These are phyloP conservation scores for Colletotrichum karsti DNA, from an alignment of 2,329 filamentous ascomycete species.

Conservation along the genomic window DNA sequence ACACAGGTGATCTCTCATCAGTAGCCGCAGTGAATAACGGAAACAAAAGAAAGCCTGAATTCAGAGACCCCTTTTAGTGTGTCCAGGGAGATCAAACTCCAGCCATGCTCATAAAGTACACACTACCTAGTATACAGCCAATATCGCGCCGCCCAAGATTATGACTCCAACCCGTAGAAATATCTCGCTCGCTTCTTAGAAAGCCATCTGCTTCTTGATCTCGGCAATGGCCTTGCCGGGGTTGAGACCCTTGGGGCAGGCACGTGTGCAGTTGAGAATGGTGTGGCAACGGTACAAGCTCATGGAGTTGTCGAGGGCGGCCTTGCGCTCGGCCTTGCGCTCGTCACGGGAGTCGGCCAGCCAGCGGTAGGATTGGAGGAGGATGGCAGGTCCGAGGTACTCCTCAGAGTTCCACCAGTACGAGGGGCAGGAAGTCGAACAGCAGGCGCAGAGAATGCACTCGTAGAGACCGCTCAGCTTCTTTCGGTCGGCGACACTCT, in stretches of 20 bases:
- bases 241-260: conserved; percentile 98
- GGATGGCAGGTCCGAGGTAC: conserved; percentile 95
- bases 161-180: conserved; percentile 24
- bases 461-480: conserved; percentile 99
- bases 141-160: conserved; percentile 29
- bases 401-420: conserved; percentile 99
- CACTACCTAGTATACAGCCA: conserved; percentile 30
- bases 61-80: conserved; percentile 28
- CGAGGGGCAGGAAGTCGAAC: conserved; percentile 98
- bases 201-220: conserved; percentile 97
- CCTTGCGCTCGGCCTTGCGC: conserved; percentile 86
- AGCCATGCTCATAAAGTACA: conserved; percentile 18
- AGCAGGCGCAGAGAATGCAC: conserved; percentile 99
- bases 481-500: conserved; percentile 89
- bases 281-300: conserved; percentile 99
- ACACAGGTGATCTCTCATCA: conserved; percentile 5
- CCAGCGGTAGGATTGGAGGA: conserved; percentile 98
- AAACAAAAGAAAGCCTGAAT: conserved; percentile 29
- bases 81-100: conserved; percentile 28
- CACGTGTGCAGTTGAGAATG: conserved; percentile 97
- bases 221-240: conserved; percentile 94
- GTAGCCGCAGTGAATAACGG: conserved; percentile 7
- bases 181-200: conserved; percentile 40
- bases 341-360: conserved; percentile 94
- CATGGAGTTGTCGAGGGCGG: conserved; percentile 97